Base-by-base conservation (phyloP, 768 basidiomycete species). In the Tephrocybe sp. region DNA sequence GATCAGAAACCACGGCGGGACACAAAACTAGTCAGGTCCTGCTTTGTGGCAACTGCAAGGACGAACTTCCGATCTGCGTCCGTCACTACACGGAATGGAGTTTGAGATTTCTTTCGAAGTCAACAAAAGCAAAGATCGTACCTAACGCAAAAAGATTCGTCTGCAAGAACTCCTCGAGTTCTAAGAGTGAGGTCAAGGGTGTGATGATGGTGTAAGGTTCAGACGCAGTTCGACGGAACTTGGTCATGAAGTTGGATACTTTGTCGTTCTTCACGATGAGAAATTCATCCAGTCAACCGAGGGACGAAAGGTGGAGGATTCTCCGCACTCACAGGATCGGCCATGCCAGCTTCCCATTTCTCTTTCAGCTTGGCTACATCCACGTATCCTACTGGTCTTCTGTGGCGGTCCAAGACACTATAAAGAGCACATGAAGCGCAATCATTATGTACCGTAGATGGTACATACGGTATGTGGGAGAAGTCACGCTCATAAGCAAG, bases 401-500 rank as follows among this genome's bases (percentile, higher is more conserved):
- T 79, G 24, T 79, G 74, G 48, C 73, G 75, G 60, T 88, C 85
- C 24, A 97, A 76, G 0, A 96, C 88, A 2, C 93, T 96, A 41
- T 17, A 36, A 32, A 30, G 7, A 14, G 32, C 39, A 48, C 36
- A 34, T 41, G 50, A 5, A 41, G 25, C 9, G 25, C 4, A 30
- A 14, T 36, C 36, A 36, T 26, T 33, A 39, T 6, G 10, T 9
- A 26, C n/a, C 5, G 20, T 15, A 32, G 17, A 36, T 20, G 37
- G 33, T 60, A 55, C 71, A 41, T 46, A 95, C 94, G 94, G 94
- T 54, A 96, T 86, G 60, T 95, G 86, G 15, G 93, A 93, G 69
- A 95, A 97, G 65, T 97, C 94, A 28, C 93, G 84, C 58, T 97
- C 94, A 60, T 94, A 96, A 0, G 93, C 94, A 21, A 88, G 78